These are phyloP conservation scores for Salix suchowensis DNA, from an alignment of 345 rosid species.

Conservation along the genomic window DNA sequence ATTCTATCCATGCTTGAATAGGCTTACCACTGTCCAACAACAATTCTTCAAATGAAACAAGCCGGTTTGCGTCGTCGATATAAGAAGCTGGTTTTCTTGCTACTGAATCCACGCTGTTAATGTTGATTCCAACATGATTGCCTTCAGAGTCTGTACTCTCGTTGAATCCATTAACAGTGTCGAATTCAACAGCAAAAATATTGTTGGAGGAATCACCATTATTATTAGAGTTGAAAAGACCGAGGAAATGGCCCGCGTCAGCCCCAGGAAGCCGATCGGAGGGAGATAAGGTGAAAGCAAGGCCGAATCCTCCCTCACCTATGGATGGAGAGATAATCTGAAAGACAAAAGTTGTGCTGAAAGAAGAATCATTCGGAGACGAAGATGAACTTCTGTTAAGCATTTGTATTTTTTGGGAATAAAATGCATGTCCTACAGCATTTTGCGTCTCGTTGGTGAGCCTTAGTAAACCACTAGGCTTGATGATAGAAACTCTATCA, in stretches of 20 bases:
- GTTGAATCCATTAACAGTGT: slow-evolving; percentile 43
- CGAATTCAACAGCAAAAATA: slow-evolving; percentile 55
- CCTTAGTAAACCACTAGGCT: slow-evolving; percentile 33
- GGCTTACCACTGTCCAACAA: slow-evolving; percentile 39
- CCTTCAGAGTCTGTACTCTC: slow-evolving; percentile 20
- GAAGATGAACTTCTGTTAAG: slow-evolving; percentile 6
- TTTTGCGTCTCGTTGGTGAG: slow-evolving; percentile 38
- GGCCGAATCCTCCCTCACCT: slow-evolving; percentile 50
- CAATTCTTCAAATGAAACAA: slow-evolving; percentile 1
- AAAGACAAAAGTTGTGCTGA: slow-evolving; percentile 50
- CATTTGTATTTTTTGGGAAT: slow-evolving; percentile 24
- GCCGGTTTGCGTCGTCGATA: not conserved
- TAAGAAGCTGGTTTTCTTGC: slow-evolving; percentile 23
- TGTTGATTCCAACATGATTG: slow-evolving; percentile 50
- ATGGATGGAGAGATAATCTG: slow-evolving; percentile 23
- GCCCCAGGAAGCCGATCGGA: slow-evolving; percentile 28
- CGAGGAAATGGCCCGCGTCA: slow-evolving; percentile 33
- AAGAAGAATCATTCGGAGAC: slow-evolving; percentile 25
- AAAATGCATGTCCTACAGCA: slow-evolving; percentile 51
- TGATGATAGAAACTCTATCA: slow-evolving; percentile 28
- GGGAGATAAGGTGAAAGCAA: slow-evolving; percentile 52
- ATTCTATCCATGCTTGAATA: slow-evolving; percentile 59
- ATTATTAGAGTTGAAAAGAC: slow-evolving; percentile 37
- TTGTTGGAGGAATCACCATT: slow-evolving; percentile 21
- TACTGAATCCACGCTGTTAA: slow-evolving; percentile 38